Percentiles rank a stretch among this genome's conserved stretches.
phyloP scores from a whole-genome alignment of 2,329 filamentous ascomycete species.

The Stagonosporopsis chrysanthemi region DNA sequence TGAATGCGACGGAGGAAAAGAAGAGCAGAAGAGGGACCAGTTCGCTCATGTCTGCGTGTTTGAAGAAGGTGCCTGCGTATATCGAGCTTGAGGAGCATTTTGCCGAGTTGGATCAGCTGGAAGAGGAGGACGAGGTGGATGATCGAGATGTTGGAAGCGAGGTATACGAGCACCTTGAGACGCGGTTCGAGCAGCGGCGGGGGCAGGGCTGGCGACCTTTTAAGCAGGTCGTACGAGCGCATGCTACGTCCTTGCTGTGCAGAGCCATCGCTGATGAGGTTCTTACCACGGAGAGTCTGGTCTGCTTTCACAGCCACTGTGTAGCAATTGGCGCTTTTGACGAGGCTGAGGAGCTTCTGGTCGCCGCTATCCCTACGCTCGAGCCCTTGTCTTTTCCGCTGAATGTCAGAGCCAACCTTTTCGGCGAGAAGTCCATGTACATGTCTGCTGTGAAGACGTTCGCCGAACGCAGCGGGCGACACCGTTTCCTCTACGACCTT shows the following conservation, averaged over 20 bases:
- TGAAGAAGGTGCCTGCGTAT: conserved; percentile 52
- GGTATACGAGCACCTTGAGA: conserved; percentile 52
- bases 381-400: conserved; percentile 36
- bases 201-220: conserved; percentile 51
- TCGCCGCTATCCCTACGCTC: conserved; percentile 35
- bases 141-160: conserved; percentile 48
- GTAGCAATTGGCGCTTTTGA: conserved; percentile 42
- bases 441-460: conserved; percentile 38
- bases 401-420: conserved; percentile 38
- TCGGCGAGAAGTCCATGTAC: conserved; percentile 37
- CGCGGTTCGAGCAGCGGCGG: conserved; percentile 40
- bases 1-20: conserved; percentile 40
- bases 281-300: conserved; percentile 33
- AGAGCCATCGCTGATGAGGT: conserved; percentile 47
- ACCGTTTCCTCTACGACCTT: conserved; percentile 45
- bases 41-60: conserved; percentile 50
- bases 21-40: conserved; percentile 44
- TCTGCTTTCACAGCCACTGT: conserved; percentile 41
- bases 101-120: conserved; percentile 39
- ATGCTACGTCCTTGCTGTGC: conserved; percentile 49
- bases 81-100: conserved; percentile 52
- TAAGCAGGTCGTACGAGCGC: conserved; percentile 52
- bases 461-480: conserved; percentile 38
- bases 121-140: conserved; percentile 39
- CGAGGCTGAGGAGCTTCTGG: conserved; percentile 46